phyloP scores from a whole-genome alignment of 164 flowering plant genomes.

The Nymphaea colorata region DNA sequence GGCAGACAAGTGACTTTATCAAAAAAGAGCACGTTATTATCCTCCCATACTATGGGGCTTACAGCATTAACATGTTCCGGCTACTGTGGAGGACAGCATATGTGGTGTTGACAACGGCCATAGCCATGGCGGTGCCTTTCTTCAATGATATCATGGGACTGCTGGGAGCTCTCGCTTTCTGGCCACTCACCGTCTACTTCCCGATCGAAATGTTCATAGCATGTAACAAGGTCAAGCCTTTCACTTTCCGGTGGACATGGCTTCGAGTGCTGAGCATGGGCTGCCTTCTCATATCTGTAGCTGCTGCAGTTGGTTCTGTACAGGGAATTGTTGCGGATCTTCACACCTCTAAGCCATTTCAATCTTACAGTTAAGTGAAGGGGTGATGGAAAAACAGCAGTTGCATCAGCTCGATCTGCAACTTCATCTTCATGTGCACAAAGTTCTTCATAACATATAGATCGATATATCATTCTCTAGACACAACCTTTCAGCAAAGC shows the following conservation, averaged over 20 bases:
- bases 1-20: constrained; percentile 59
- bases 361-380: constrained; percentile 8
- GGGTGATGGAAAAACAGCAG: too few relatives aligned
- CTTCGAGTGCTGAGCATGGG: constrained; percentile 54
- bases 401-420: too few relatives aligned
- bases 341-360: constrained; percentile 57
- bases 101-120: constrained; percentile 45
- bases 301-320: constrained; percentile 65
- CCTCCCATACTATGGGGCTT: constrained; percentile 29
- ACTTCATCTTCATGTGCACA: too few relatives aligned
- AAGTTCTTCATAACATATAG: too few relatives aligned
- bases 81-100: constrained; percentile 61
- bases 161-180: constrained; percentile 65
- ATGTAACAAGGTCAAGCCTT: constrained; percentile 28
- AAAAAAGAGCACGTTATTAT: constrained; percentile 25
- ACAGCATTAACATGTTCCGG: constrained; percentile 44
- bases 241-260: constrained; percentile 51
- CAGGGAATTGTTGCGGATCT: constrained; percentile 46
- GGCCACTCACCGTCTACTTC: constrained; percentile 83
- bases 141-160: constrained; percentile 73
- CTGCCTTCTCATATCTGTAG: constrained; percentile 54
- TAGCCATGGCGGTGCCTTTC: constrained; percentile 85
- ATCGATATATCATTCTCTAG: too few relatives aligned
- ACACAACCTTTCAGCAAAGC: too few relatives aligned
- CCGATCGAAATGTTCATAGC: constrained; percentile 85